Evolutionary conservation across 768 basidiomycete species (phyloP).

Genomic region (Suillus brevipes): DNA sequence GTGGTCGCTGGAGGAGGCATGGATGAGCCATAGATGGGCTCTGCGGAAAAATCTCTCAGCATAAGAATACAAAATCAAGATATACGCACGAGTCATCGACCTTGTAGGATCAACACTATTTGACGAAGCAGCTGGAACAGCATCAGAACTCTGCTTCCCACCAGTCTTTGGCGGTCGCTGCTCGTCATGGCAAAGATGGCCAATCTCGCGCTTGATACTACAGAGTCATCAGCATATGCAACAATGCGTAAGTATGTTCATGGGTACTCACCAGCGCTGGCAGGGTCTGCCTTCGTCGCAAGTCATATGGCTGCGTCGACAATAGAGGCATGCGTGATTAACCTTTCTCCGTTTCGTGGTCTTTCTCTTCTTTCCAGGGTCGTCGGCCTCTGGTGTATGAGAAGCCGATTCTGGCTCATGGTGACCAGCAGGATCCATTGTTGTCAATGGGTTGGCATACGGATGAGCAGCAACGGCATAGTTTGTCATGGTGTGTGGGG

Average conservation of each 20-base stretch:
- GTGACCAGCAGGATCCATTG: constrained; percentile 17
- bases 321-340: constrained; percentile 93
- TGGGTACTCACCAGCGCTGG: constrained; percentile 77
- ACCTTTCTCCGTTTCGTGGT: constrained; percentile 75
- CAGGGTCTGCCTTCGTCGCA: constrained; percentile 90
- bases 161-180: constrained; percentile 50
- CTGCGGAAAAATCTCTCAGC: constrained; percentile 9
- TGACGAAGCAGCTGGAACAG: constrained; percentile 21
- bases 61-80: not conserved
- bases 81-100: constrained; percentile 26
- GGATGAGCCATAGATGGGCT: constrained; percentile 24
- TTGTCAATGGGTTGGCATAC: constrained; percentile 19
- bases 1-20: constrained; percentile 35
- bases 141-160: constrained; percentile 42
- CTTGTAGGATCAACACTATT: constrained; percentile 35
- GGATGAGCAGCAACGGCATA: constrained; percentile 25
- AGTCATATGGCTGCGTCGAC: constrained; percentile 90
- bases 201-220: constrained; percentile 96
- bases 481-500: constrained; percentile 23
- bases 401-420: constrained; percentile 25
- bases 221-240: constrained; percentile 11
- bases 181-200: constrained; percentile 92
- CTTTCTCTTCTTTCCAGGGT: constrained; percentile 40
- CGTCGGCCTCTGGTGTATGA: constrained; percentile 29
- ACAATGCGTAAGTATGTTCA: constrained; percentile 11